Conservation (phyloP, 352 stramenopile species). For the Globisporangium acanthophoron region DNA sequence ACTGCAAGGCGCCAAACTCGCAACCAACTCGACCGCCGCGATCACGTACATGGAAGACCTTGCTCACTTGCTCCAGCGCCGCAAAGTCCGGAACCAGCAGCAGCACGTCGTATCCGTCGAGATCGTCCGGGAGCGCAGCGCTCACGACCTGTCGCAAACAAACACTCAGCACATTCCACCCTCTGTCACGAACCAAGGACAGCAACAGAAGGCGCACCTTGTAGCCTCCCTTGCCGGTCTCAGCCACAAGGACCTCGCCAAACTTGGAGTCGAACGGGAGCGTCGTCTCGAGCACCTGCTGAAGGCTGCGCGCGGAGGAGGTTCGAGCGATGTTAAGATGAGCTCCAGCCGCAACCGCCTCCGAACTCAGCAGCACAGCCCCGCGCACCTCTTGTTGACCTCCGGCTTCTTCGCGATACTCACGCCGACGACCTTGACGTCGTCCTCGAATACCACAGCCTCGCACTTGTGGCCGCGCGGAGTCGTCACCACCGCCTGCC, state of each 20-base stretch:
- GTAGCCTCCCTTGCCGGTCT: constrained; percentile 30
- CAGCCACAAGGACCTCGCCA: constrained; percentile 55
- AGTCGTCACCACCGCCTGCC: constrained; percentile 68
- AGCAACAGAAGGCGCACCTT: constrained; percentile 20
- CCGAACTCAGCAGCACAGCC: neutral
- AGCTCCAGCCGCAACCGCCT: no score
- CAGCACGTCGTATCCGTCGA: constrained; percentile 65
- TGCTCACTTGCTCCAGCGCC: constrained; percentile 55
- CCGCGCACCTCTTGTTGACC: constrained; percentile 34
- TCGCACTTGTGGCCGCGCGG: constrained; percentile 67
- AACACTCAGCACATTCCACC: neutral
- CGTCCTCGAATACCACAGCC: constrained; percentile 68
- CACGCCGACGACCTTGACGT: constrained; percentile 73
- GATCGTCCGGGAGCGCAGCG: constrained; percentile 44
- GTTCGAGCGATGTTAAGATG: no score
- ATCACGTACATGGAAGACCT: constrained; percentile 61
- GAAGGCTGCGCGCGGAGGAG: constrained; percentile 23
- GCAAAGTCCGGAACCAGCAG: constrained; percentile 65
- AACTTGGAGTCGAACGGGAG: constrained; percentile 65
- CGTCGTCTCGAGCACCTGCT: constrained; percentile 42
- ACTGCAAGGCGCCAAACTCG: neutral
- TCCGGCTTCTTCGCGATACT: constrained; percentile 43
- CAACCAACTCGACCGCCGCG: neutral
- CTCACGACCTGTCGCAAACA: constrained; percentile 28
- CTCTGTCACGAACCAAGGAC: neutral